These are phyloP conservation scores for Paraleonurus japonicus DNA, from an alignment of 257 asterid species.

Conservation along the genomic window DNA sequence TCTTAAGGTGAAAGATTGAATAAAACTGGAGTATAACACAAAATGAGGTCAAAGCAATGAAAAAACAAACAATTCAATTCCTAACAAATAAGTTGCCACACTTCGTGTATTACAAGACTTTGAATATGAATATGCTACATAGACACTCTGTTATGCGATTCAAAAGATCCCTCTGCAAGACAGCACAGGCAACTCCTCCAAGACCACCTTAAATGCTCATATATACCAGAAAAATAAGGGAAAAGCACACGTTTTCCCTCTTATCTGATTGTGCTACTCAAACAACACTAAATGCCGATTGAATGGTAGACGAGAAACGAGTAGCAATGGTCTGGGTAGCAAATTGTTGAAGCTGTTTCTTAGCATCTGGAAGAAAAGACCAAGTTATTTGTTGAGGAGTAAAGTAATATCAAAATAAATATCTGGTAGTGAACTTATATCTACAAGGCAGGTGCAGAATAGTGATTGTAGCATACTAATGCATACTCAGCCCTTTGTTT, in stretches of 20 bases:
- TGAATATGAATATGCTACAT: conserved; percentile 23
- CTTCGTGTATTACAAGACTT: conserved; percentile 32
- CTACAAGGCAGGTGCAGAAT: neutral
- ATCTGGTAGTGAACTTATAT: neutral
- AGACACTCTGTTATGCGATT: conserved; percentile 19
- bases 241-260: neutral
- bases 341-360: conserved; percentile 94
- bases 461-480: neutral
- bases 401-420: neutral
- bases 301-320: conserved; percentile 81
- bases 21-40: neutral
- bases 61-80: conserved; percentile 11
- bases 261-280: conserved; percentile 33
- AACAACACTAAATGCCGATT: conserved; percentile 82
- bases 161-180: conserved; percentile 21
- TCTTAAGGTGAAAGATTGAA: neutral
- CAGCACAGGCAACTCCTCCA: conserved; percentile 18
- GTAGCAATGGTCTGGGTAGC: conserved; percentile 90
- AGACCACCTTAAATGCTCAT: conserved; percentile 16
- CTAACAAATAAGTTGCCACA: conserved; percentile 15
- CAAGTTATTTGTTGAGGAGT: neutral
- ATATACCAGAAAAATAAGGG: conserved; percentile 6
- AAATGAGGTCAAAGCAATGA: neutral
- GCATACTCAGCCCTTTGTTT: neutral
- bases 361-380: conserved; percentile 70